These are phyloP conservation scores for Lentinula sp. DNA, from an alignment of 768 basidiomycete species.

Conservation along the genomic window DNA sequence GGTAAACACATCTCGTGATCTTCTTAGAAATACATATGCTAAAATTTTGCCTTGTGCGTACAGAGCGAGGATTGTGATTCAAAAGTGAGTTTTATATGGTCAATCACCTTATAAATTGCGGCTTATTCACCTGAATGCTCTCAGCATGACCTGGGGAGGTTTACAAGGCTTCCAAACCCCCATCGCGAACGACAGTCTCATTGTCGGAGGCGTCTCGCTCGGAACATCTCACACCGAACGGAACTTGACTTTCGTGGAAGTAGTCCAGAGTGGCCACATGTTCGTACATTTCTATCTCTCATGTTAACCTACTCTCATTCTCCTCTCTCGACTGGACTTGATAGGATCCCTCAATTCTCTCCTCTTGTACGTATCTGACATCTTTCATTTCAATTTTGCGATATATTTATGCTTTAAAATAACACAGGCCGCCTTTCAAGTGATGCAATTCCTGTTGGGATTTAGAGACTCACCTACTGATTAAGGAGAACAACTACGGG, in stretches of 20 bases:
- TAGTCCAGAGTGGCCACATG: conserved; percentile 71
- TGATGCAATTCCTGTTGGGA: conserved; percentile 64
- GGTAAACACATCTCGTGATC: conserved; percentile 31
- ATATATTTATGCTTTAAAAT: conserved; percentile 5
- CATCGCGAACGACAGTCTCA: conserved; percentile 57
- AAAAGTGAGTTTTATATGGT: conserved; percentile 36
- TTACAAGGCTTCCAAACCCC: conserved; percentile 71
- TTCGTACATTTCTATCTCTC: conserved; percentile 18
- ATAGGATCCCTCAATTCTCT: conserved; percentile 62
- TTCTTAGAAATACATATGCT: not conserved
- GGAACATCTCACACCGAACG: conserved; percentile 65
- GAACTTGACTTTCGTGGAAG: conserved; percentile 61
- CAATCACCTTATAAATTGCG: not conserved
- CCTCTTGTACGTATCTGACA: conserved; percentile 38
- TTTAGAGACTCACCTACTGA: conserved; percentile 38
- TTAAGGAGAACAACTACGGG: not conserved
- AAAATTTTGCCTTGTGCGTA: too few species aligned
- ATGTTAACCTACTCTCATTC: not conserved
- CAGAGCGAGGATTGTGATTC: conserved; percentile 55
- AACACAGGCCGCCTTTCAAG: conserved; percentile 57
- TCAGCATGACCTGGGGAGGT: conserved; percentile 40
- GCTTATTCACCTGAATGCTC: not conserved
- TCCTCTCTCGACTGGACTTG: not conserved
- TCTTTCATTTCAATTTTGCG: not conserved
- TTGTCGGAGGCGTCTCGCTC: conserved; percentile 62